Evolutionary conservation across 2,329 filamentous ascomycete genomes (phyloP).

Genomic region (Penicillium sp.): DNA sequence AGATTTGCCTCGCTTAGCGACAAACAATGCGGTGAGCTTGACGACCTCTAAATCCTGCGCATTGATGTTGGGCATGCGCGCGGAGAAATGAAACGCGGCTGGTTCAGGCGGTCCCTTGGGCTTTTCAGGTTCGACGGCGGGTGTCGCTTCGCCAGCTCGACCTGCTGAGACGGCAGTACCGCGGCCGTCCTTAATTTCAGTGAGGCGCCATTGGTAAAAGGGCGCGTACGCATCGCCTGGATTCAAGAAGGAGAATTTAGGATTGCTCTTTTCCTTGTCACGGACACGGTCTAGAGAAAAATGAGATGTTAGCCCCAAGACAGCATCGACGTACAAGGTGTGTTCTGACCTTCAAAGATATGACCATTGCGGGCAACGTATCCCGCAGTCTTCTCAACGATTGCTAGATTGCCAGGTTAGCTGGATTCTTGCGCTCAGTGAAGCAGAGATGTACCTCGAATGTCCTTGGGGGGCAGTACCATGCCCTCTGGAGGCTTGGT

Average conservation of each 20-base stretch:
- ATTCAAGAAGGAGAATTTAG: slow-evolving; percentile 88
- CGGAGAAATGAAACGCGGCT: slow-evolving; percentile 85
- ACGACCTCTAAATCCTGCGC: slow-evolving; percentile 80
- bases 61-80: slow-evolving; percentile 95
- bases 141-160: slow-evolving; percentile 62
- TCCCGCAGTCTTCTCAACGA: slow-evolving; percentile 92
- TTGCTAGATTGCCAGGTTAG: slow-evolving; percentile 44
- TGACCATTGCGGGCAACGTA: slow-evolving; percentile 71
- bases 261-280: slow-evolving; percentile 76
- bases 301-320: neutral
- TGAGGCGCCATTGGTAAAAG: slow-evolving; percentile 88
- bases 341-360: slow-evolving; percentile 61
- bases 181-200: slow-evolving; percentile 79
- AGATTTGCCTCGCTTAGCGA: slow-evolving; percentile 85
- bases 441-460: slow-evolving; percentile 57
- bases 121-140: slow-evolving; percentile 57
- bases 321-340: neutral
- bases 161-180: slow-evolving; percentile 77
- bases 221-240: slow-evolving; percentile 77
- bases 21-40: slow-evolving; percentile 80
- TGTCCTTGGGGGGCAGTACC: slow-evolving; percentile 80
- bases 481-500: slow-evolving; percentile 78
- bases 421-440: slow-evolving; percentile 1
- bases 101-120: slow-evolving; percentile 82
- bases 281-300: slow-evolving; percentile 65